Evolutionary conservation across 768 basidiomycete species (phyloP).

Genomic region (Pisolithus albus): DNA sequence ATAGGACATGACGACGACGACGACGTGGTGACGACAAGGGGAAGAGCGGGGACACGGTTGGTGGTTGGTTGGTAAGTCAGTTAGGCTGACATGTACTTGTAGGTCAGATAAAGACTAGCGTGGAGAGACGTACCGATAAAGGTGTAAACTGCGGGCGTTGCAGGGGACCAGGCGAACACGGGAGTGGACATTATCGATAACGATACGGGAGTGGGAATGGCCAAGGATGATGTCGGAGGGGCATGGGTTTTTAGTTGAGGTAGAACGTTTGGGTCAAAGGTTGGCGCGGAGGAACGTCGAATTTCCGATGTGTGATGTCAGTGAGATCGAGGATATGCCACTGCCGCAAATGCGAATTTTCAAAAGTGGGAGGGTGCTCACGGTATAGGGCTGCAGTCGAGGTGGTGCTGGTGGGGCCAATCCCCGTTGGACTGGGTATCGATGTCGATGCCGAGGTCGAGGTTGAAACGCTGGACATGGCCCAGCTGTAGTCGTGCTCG

Average conservation of each 20-base stretch:
- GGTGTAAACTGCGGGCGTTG: slow-evolving; percentile 21
- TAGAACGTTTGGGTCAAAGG: too few relatives aligned
- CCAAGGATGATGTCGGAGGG: background rate
- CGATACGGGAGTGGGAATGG: background rate
- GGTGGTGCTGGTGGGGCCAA: slow-evolving; percentile 1
- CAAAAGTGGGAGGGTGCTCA: slow-evolving; percentile 11
- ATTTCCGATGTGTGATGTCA: background rate
- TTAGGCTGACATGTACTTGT: slow-evolving; percentile 1
- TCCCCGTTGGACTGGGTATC: background rate
- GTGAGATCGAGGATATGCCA: background rate
- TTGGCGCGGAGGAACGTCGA: background rate
- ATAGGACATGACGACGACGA: slow-evolving; percentile 14
- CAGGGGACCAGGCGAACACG: background rate
- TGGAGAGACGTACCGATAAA: slow-evolving; percentile 23
- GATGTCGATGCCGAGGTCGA: background rate
- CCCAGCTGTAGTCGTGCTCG: too few relatives aligned
- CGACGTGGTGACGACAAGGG: background rate
- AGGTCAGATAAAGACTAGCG: background rate
- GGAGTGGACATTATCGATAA: background rate
- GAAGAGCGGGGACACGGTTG: too few relatives aligned
- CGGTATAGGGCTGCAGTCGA: slow-evolving; percentile 23
- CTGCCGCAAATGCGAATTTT: background rate
- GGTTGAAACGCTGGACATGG: background rate
- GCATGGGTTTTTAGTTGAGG: too few relatives aligned
- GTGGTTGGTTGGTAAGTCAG: background rate